Percentiles rank a stretch among this genome's conserved stretches.
phyloP scores from a whole-genome alignment of 495 filamentous ascomycete species.

The Elaphomyces granulatus region DNA sequence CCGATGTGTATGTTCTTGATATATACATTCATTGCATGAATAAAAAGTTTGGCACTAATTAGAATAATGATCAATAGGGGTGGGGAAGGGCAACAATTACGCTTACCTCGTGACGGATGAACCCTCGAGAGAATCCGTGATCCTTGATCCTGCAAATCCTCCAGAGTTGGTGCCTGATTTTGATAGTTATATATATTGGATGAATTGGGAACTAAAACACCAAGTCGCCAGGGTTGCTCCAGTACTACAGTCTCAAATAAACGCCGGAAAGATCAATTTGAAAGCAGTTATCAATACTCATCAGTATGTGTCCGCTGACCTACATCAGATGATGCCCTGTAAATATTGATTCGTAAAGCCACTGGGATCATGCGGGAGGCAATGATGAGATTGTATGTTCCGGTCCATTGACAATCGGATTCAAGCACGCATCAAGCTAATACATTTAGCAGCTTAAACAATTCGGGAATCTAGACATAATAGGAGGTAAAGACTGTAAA shows the following conservation, averaged over 20 bases:
- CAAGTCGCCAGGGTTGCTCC: constrained; percentile 53
- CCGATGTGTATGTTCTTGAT: constrained; percentile 73
- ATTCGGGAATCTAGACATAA: constrained; percentile 52
- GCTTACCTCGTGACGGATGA: constrained; percentile 92
- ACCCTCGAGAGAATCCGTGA: constrained; percentile 78
- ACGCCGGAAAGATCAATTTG: constrained; percentile 60
- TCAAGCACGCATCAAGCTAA: too few relatives aligned
- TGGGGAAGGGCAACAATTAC: constrained; percentile 84
- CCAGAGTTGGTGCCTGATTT: constrained; percentile 58
- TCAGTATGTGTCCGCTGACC: constrained; percentile 46
- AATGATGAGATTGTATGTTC: constrained; percentile 59
- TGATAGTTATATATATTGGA: neutral
- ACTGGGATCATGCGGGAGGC: constrained; percentile 90
- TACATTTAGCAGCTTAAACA: constrained; percentile 42
- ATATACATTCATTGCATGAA: neutral
- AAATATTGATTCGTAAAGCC: constrained; percentile 34
- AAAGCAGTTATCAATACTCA: constrained; percentile 91
- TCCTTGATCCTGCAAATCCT: constrained; percentile 90
- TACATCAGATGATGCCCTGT: neutral
- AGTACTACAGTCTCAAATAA: constrained; percentile 56
- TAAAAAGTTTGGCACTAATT: too few relatives aligned
- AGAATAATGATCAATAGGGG: too few relatives aligned
- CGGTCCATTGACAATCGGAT: neutral
- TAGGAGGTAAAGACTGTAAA: constrained; percentile 79
- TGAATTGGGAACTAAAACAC: constrained; percentile 1